phyloP scores from a whole-genome alignment of 768 basidiomycete species.

The Amanita exitialis region DNA sequence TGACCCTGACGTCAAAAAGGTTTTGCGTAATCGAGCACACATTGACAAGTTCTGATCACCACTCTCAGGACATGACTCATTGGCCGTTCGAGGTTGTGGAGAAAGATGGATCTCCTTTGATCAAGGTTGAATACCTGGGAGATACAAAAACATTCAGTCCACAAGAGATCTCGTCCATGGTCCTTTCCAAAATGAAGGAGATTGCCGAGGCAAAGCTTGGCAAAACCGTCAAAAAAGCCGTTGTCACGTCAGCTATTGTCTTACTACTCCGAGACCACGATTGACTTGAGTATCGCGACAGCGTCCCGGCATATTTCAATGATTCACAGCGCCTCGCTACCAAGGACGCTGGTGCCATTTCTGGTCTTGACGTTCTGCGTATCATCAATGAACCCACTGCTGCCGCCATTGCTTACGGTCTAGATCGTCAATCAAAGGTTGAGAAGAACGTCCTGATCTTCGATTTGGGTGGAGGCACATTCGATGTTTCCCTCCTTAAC shows the following conservation, averaged over 20 bases:
- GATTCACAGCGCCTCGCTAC: constrained; percentile 99
- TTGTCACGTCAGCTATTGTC: constrained; percentile 72
- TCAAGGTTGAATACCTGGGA: constrained; percentile 90
- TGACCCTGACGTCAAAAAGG: constrained; percentile 92
- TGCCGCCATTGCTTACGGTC: constrained; percentile 98
- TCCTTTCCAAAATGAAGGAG: constrained; percentile 99
- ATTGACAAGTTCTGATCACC: not conserved
- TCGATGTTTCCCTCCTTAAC: constrained; percentile 98
- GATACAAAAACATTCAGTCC: constrained; percentile 96
- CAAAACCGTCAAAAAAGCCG: constrained; percentile 97
- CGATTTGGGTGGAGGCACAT: constrained; percentile 99
- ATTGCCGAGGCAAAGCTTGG: constrained; percentile 99
- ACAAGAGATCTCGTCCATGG: constrained; percentile 99
- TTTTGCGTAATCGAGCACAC: constrained; percentile 15
- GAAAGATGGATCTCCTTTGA: constrained; percentile 93
- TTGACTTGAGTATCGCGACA: constrained; percentile 16
- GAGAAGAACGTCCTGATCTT: constrained; percentile 99
- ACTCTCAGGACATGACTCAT: constrained; percentile 77
- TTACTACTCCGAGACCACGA: not conserved
- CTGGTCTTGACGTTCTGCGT: constrained; percentile 98
- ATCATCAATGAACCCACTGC: constrained; percentile 99
- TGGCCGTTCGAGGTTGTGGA: constrained; percentile 98
- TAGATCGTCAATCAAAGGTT: constrained; percentile 86
- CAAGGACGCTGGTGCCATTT: constrained; percentile 97
- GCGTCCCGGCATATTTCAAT: constrained; percentile 99